phyloP scores from a whole-genome alignment of 208 protist species.

The Strigomonas culicis region DNA sequence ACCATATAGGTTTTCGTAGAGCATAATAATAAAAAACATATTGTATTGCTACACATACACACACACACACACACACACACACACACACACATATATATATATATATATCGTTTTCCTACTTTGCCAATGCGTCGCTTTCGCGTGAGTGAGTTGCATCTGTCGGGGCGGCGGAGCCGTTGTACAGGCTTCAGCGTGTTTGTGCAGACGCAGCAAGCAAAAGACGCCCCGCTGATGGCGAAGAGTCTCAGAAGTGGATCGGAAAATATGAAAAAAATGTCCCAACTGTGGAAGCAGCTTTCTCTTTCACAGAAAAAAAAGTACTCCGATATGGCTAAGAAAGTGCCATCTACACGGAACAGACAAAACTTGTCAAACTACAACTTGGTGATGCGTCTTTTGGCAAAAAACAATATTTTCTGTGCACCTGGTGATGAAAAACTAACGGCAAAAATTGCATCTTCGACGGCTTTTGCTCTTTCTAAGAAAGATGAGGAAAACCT shows the following conservation, averaged over 20 bases:
- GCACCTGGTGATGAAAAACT: slow-evolving; percentile 43
- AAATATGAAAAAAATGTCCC: not conserved
- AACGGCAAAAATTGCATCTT: slow-evolving; percentile 37
- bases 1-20: too few relatives aligned
- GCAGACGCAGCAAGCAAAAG: too few relatives aligned
- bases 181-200: too few relatives aligned
- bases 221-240: too few relatives aligned
- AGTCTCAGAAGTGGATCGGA: too few relatives aligned
- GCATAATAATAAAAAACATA: not conserved
- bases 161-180: too few relatives aligned
- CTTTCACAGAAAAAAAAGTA: not conserved
- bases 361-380: slow-evolving; percentile 70
- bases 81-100: not conserved
- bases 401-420: slow-evolving; percentile 27
- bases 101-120: too few relatives aligned
- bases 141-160: too few relatives aligned
- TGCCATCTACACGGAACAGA: slow-evolving; percentile 31
- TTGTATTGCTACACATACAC: not conserved
- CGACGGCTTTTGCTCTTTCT: slow-evolving; percentile 50
- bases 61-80: not conserved
- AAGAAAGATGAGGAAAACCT: slow-evolving; percentile 6
- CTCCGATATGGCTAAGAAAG: not conserved
- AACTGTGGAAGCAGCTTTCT: not conserved
- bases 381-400: slow-evolving; percentile 57
- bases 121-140: too few relatives aligned